phyloP scores from a whole-genome alignment of 371 early-diverging fungal genomes.

The Rhizomucor miehei region DNA sequence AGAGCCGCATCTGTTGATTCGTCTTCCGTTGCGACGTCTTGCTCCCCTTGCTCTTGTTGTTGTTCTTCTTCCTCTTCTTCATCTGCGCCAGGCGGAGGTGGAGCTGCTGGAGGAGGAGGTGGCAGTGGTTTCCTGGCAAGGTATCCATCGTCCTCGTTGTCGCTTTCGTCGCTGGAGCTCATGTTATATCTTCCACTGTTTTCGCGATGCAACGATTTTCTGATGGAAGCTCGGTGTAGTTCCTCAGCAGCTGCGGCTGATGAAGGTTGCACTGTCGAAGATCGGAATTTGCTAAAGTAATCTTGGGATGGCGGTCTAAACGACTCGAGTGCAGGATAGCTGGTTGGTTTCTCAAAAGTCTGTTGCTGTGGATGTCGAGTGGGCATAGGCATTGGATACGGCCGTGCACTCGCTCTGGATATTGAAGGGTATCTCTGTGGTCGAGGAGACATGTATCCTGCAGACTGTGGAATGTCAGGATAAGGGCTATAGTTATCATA shows the following conservation, averaged over 20 bases:
- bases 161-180: slow-evolving; percentile 3
- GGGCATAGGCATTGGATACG: neutral
- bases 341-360: neutral
- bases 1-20: slow-evolving; percentile 10
- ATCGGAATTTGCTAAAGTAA: slow-evolving; percentile 11
- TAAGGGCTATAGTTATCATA: no score
- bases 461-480: no score
- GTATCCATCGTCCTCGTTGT: slow-evolving; percentile 11
- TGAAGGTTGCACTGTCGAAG: slow-evolving; percentile 15
- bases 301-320: slow-evolving; percentile 13
- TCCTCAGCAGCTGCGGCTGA: slow-evolving; percentile 10
- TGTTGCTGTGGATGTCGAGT: neutral
- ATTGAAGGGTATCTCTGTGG: no score
- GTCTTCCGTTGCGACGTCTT: neutral
- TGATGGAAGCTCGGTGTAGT: neutral
- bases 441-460: no score
- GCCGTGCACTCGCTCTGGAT: neutral
- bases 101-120: slow-evolving; percentile 3
- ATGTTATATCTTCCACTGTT: slow-evolving; percentile 5
- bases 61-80: slow-evolving; percentile 1
- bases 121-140: slow-evolving; percentile 9
- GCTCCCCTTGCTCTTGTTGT: neutral
- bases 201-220: slow-evolving; percentile 2
- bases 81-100: neutral
- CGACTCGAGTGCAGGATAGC: slow-evolving; percentile 13